Percentiles rank a stretch among this genome's conserved stretches.
These are phyloP conservation scores for Hyphodiscus sp. DNA, from an alignment of 2,329 filamentous ascomycete genomes.

Conservation along the genomic window DNA sequence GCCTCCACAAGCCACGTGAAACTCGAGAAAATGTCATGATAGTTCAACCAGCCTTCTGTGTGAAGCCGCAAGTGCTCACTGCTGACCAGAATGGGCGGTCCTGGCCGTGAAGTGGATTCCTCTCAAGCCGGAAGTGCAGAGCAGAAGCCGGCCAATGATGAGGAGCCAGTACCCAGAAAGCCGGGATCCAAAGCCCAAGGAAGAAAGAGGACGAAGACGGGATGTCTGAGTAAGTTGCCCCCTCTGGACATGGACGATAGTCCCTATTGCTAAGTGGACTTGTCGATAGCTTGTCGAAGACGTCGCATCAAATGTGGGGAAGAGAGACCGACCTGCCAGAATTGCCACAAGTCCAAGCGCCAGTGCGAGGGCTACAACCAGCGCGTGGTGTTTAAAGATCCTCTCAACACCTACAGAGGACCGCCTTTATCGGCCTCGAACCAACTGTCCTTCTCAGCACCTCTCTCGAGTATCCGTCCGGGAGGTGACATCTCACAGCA, in stretches of 20 bases:
- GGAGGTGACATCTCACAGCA: constrained; percentile 1
- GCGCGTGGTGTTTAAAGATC: constrained; percentile 73
- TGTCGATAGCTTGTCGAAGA: constrained; percentile 69
- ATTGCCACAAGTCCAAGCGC: constrained; percentile 81
- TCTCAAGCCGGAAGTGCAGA: neutral
- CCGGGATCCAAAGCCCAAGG: constrained; percentile 24
- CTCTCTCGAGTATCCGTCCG: constrained; percentile 4
- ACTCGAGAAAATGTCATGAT: neutral
- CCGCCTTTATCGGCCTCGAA: constrained; percentile 32
- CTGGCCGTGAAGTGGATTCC: neutral
- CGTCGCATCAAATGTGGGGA: constrained; percentile 97
- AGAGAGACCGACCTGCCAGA: constrained; percentile 70
- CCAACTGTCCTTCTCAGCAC: constrained; percentile 6
- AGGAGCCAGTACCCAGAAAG: constrained; percentile 13
- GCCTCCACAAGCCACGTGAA: neutral
- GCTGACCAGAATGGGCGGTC: neutral
- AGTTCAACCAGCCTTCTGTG: neutral
- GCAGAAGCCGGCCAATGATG: constrained; percentile 7
- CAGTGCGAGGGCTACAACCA: constrained; percentile 80
- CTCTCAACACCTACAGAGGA: constrained; percentile 49
- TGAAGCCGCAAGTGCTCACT: neutral
- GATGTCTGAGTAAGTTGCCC: constrained; percentile 68
- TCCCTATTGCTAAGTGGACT: neutral
- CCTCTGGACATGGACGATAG: neutral
- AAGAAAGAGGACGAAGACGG: constrained; percentile 71